Conservation (phyloP, 2,329 filamentous ascomycete species). For the Botrytis medusae region DNA sequence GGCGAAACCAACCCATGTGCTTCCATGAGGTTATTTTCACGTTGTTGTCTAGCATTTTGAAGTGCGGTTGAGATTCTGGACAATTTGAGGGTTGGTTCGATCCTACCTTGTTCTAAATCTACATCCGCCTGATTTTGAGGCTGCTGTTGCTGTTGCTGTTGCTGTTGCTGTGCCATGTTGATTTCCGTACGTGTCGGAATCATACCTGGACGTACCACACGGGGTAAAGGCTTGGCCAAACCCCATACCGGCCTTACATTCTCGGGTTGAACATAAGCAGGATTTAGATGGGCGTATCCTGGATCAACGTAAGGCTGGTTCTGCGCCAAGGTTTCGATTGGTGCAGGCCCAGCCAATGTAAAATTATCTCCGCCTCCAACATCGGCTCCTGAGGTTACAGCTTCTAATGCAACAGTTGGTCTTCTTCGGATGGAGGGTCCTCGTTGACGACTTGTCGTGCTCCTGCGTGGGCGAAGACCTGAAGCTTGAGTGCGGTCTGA, state of each 20-base stretch:
- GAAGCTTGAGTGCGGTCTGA: constrained; percentile 14
- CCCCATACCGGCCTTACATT: constrained; percentile 53
- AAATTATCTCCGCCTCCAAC: constrained; percentile 30
- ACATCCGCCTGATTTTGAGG: constrained; percentile 42
- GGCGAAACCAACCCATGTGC: constrained; percentile 21
- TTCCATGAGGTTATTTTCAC: constrained; percentile 29
- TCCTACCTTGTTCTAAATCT: constrained; percentile 46
- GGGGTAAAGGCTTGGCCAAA: constrained; percentile 53
- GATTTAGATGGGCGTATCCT: constrained; percentile 54
- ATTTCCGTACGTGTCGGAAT: constrained; percentile 47
- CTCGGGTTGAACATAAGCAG: constrained; percentile 52
- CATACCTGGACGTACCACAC: constrained; percentile 54
- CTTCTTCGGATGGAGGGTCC: constrained; percentile 18
- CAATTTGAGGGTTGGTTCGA: constrained; percentile 38
- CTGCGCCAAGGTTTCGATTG: constrained; percentile 32
- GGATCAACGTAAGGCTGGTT: constrained; percentile 52
- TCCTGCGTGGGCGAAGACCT: constrained; percentile 18
- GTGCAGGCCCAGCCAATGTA: constrained; percentile 35
- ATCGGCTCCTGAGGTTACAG: constrained; percentile 15
- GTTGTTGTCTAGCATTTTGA: constrained; percentile 29
- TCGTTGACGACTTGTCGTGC: constrained; percentile 15
- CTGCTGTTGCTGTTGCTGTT: constrained; percentile 36
- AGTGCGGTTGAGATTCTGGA: constrained; percentile 30
- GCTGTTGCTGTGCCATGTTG: constrained; percentile 39
- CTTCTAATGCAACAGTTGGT: constrained; percentile 21